Evolutionary conservation across 805 yeast species (phyloP), one percentile per base, ranked within the genome.

Genomic region (Yarrowia deformans): DNA sequence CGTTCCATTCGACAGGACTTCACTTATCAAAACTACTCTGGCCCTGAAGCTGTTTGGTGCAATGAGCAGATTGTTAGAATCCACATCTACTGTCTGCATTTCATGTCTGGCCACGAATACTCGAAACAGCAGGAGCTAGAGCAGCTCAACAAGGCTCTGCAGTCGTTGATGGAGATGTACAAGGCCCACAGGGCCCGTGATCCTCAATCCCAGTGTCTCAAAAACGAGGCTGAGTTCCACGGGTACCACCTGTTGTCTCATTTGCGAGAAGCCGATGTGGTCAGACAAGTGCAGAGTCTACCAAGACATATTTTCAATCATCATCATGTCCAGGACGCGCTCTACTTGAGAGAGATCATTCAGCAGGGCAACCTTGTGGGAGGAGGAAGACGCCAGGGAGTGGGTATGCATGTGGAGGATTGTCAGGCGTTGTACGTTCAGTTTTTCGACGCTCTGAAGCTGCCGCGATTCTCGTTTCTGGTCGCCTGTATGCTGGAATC

Each of bases 1-100:
- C 84, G 99, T 73, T 92, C 98, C 0, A 93, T 95, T 54, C 84
- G 99, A 75, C 98, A 95, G 78, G 99, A 95, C 77, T 95, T 95
- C 78, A 93, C 98, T 0, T 93, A 91, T 75, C 99, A 95, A 76
- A 94, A 94, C 77, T 94, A 88, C 74, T 88, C 88, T 50, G 99
- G 98, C 0, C 90, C 93, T 1, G 98, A 95, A 76, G 96, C 98
- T 1, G 85, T 94, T 10, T 94, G 90, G 72, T 95, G 98, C 77
- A 91, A 91, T 74, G 99, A 95, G 77, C 82, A 89, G 67, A 95
- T 95, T 73, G 97, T 93, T 6, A 81, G 99, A 68, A 89, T 93
- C 23, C 99, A 95, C 76, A 83, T 94, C 34, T 76, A 91, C 16
- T 88, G 90, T 0, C 79, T 93, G 46, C 98, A 95, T 78, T 79